Evolutionary conservation across 2,329 filamentous ascomycete genomes (phyloP), one percentile per base, ranked within the genome.

Genomic region (Pestalotiopsis sp.): DNA sequence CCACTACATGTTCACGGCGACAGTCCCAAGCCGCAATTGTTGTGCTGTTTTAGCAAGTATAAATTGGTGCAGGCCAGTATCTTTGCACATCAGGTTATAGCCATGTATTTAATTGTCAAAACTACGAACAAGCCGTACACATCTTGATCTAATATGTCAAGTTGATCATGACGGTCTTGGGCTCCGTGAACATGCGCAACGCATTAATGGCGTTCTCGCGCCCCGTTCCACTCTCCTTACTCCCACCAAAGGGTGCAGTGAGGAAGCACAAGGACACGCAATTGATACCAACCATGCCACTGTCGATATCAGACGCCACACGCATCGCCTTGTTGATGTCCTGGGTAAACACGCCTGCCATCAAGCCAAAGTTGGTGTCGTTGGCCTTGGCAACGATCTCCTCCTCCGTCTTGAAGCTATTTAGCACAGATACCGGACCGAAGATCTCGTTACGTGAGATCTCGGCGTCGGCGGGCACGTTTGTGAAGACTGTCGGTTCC

Each of bases 221-320:
- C 2, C 86, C 85, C 17, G 83, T 70, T 0, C 86, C 86, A 68
- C 81, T 84, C 75, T 84, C 79, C 79, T 87, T 87, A 65, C 72
- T 80, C 7, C 86, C 85, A 38, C 85, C 85, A 72, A 87, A 87
- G 0, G 86, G 85, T 3, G 80, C 78, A 4, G 68, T 76, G 56
- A 83, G 72, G 68, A 82, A 81, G 68, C 78, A 74, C 20, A 80
- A 71, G 67, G 77, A 80, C 62, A 82, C 75, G 61, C 79, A 81
- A 72, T 93, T 93, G 76, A 93, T 87, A 82, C 90, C 91, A 3
- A 93, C 90, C 86, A 91, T 92, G 38, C 91, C 91, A 13, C 88
- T 86, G 77, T 92, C 89, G 61, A 93, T 82, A 61, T 84, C 81
- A 2, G 83, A 80, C 2, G 84, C 82, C 2, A 89, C 79, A 1